Evolutionary conservation across 2,329 filamentous ascomycete species (phyloP).

Genomic region (Epichloe gansuensis): DNA sequence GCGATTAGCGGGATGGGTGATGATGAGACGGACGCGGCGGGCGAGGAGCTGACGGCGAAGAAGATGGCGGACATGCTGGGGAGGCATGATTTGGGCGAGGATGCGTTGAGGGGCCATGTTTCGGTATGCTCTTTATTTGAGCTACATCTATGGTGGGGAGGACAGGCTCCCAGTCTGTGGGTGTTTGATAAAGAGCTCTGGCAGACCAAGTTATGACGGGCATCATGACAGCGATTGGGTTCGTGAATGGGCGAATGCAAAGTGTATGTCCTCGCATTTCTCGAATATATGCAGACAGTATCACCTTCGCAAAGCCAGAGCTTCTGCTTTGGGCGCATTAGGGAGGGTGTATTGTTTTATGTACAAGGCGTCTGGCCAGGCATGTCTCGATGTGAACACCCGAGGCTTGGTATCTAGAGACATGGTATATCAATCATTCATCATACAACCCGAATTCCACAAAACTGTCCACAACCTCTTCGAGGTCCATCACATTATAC

Average conservation of each 20-base stretch:
- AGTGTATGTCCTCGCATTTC: no score
- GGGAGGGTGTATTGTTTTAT: neutral
- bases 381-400: neutral
- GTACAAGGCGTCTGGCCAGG: neutral
- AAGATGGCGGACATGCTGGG: conserved; percentile 9
- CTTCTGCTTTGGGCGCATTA: neutral
- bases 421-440: neutral
- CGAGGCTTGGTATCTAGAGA: neutral
- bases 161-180: conserved; percentile 19
- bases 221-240: no score
- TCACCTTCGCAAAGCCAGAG: no score
- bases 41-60: conserved; percentile 9
- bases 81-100: conserved; percentile 13
- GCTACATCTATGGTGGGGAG: conserved; percentile 16
- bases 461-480: neutral
- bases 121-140: conserved; percentile 24
- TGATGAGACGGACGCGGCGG: conserved; percentile 1
- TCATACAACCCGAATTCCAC: neutral
- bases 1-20: conserved; percentile 7
- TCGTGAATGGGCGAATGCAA: no score
- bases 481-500: no score
- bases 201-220: conserved; percentile 4
- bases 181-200: conserved; percentile 15
- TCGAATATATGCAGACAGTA: no score
- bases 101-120: conserved; percentile 18